Conservation (phyloP, 345 rosid species). For the Salix viminalis region DNA sequence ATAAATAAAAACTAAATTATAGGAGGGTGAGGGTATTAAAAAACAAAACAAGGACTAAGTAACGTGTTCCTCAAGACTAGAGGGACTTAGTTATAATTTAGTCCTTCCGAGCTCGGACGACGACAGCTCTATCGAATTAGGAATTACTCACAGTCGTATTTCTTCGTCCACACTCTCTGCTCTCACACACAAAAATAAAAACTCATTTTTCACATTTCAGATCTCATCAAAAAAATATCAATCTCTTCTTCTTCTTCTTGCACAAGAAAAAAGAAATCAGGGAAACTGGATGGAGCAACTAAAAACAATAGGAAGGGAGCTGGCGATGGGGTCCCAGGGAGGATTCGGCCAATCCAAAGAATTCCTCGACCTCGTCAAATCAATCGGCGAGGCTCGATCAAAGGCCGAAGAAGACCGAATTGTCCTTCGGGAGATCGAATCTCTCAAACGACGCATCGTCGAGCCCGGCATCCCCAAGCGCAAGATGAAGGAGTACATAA, state of each 20-base stretch:
- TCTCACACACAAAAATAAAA: no score
- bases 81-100: no score
- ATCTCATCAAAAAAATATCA: not conserved
- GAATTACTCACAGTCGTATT: no score
- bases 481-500: constrained; percentile 91
- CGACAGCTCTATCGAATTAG: no score
- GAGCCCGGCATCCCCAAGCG: constrained; percentile 91
- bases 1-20: no score
- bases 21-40: no score
- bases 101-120: no score
- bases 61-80: no score
- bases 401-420: constrained; percentile 98
- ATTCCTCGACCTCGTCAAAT: constrained; percentile 92
- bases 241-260: not conserved
- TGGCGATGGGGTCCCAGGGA: constrained; percentile 98
- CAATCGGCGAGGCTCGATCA: constrained; percentile 98
- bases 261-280: no score
- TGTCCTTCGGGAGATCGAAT: constrained; percentile 85
- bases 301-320: constrained; percentile 95
- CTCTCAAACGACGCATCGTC: constrained; percentile 71
- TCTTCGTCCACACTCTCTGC: no score
- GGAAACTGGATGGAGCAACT: constrained; percentile 66
- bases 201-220: not conserved
- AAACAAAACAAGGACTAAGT: no score
- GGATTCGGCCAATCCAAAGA: constrained; percentile 93